These are phyloP conservation scores for Aspergillus sclerotioniger DNA, from an alignment of 495 filamentous ascomycete species.

Conservation along the genomic window DNA sequence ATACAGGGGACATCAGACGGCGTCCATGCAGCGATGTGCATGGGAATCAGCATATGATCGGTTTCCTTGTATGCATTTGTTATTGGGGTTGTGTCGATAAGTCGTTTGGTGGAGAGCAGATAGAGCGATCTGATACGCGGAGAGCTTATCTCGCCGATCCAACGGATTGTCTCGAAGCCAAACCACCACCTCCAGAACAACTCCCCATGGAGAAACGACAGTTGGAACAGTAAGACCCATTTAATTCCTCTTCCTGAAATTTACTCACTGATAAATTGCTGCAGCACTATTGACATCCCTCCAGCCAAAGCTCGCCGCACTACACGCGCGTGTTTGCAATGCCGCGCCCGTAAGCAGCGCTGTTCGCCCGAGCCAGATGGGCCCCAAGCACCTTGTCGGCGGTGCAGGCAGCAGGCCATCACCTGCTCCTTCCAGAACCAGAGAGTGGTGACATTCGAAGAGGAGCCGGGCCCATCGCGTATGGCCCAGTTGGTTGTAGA, in stretches of 20 bases:
- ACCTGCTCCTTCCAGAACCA: neutral
- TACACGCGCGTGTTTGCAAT: neutral
- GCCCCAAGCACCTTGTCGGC: neutral
- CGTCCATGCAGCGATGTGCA: too few species aligned
- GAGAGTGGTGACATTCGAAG: neutral
- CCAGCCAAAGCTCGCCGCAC: neutral
- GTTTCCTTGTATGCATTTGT: too few species aligned
- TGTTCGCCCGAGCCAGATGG: neutral
- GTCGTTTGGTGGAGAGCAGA: too few species aligned
- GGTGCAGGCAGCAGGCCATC: neutral
- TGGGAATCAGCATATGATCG: too few species aligned
- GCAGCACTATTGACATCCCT: neutral
- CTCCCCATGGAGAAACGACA: neutral
- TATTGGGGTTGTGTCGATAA: too few species aligned
- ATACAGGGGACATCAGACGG: too few species aligned
- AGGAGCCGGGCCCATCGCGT: neutral
- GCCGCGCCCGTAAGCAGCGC: neutral
- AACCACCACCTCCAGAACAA: neutral
- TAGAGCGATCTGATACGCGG: too few species aligned
- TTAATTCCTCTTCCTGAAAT: neutral
- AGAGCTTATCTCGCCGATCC: too few species aligned
- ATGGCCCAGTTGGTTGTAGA: neutral
- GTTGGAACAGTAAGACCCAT: neutral
- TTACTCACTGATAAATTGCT: neutral
- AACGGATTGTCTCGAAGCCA: too few species aligned